Conservation (phyloP, 2,329 filamentous ascomycete species). For the Sclerotinia spermophila region DNA sequence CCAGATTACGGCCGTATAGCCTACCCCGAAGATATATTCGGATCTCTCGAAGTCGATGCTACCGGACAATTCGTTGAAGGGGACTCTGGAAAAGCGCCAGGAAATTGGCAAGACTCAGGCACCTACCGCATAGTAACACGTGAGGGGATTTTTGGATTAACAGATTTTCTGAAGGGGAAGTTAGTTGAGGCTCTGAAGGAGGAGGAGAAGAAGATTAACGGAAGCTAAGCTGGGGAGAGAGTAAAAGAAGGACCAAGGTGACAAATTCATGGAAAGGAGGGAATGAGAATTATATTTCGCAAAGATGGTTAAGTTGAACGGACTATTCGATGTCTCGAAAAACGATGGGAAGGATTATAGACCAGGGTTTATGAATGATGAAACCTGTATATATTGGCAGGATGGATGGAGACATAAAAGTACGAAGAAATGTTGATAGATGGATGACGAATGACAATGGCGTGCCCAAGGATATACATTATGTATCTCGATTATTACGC, state of each 20-base stretch:
- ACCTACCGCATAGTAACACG: constrained; percentile 63
- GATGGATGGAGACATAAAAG: background rate
- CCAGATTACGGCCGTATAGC: constrained; percentile 66
- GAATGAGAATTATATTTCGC: no score
- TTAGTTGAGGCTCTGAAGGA: constrained; percentile 50
- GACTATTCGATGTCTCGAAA: background rate
- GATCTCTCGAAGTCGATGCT: constrained; percentile 61
- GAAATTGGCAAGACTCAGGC: constrained; percentile 56
- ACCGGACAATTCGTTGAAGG: constrained; percentile 47
- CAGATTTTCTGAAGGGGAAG: constrained; percentile 52
- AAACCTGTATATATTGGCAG: background rate
- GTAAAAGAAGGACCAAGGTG: constrained; percentile 3
- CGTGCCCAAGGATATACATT: background rate
- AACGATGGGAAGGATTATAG: background rate
- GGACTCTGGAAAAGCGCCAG: constrained; percentile 28
- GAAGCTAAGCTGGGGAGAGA: constrained; percentile 20
- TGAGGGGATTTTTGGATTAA: constrained; percentile 58
- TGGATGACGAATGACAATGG: background rate
- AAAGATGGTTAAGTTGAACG: background rate
- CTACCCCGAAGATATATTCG: constrained; percentile 67
- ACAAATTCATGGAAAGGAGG: no score
- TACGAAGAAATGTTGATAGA: background rate
- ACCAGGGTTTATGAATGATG: background rate
- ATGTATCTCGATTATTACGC: constrained; percentile 4
- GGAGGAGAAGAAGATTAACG: constrained; percentile 43